phyloP scores from a whole-genome alignment of 2,329 filamentous ascomycete genomes.

The Epichloe sibirici region DNA sequence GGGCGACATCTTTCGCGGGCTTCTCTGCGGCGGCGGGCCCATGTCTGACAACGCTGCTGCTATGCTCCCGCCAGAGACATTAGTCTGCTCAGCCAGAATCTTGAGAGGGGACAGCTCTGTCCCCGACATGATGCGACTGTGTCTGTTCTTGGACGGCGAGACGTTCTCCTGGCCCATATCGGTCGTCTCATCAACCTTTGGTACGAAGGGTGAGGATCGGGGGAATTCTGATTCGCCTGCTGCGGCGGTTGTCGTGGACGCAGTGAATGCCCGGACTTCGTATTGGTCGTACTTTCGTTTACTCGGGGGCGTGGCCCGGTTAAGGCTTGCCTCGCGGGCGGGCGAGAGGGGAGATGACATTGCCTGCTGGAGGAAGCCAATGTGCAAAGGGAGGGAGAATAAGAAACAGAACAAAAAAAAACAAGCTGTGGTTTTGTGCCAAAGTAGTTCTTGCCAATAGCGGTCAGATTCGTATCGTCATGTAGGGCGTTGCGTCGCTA shows the following conservation, averaged over 20 bases:
- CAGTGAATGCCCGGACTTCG: constrained; percentile 20
- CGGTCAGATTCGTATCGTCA: no score
- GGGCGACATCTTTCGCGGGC: constrained; percentile 36
- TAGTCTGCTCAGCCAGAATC: constrained; percentile 31
- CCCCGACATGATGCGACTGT: constrained; percentile 45
- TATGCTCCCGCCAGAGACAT: constrained; percentile 11
- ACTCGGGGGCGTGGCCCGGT: constrained; percentile 21
- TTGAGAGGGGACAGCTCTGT: constrained; percentile 45
- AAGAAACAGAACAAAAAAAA: no score
- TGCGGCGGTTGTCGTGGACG: not conserved
- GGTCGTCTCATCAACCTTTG: constrained; percentile 19
- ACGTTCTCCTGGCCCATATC: constrained; percentile 32
- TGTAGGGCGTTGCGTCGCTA: no score
- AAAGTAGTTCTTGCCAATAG: no score
- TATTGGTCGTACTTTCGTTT: constrained; percentile 20
- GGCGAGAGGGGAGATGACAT: constrained; percentile 31
- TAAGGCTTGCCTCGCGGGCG: constrained; percentile 25
- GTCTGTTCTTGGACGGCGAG: constrained; percentile 34
- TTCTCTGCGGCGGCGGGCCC: constrained; percentile 19
- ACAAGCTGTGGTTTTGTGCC: not conserved
- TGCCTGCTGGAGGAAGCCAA: not conserved
- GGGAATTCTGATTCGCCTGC: constrained; percentile 1
- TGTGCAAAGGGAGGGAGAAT: not conserved
- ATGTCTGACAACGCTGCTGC: not conserved
- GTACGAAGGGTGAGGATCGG: constrained; percentile 17